A percentile compares a stretch with the other conserved stretches of the same genome.
Conservation (phyloP, 129 eudicot genomes). For the Calendula officinalis region DNA sequence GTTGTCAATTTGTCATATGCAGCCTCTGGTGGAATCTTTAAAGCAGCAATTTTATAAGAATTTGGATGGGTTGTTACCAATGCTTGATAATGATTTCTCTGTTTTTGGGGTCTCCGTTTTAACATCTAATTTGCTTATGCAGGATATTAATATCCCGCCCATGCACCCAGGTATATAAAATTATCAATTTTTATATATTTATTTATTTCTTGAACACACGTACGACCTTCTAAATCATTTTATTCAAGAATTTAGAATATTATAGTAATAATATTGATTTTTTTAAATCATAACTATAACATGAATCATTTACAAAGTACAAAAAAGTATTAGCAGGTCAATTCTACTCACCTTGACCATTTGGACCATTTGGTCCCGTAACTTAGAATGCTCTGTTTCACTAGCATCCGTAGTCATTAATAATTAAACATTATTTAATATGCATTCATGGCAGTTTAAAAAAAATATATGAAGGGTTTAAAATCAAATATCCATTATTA, state of each 20-base stretch:
- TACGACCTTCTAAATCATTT: too few species aligned
- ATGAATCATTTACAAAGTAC: too few species aligned
- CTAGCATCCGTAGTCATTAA: neutral
- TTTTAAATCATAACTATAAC: too few species aligned
- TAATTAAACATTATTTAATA: neutral
- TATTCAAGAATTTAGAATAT: conserved; percentile 14
- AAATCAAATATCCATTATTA: neutral
- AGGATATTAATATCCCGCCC: conserved; percentile 3
- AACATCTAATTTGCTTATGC: neutral
- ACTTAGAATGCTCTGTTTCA: too few species aligned
- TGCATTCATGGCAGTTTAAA: neutral
- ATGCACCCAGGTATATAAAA: conserved; percentile 3
- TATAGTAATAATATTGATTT: too few species aligned
- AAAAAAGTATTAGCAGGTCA: too few species aligned
- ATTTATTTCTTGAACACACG: too few species aligned
- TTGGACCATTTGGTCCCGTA: too few species aligned
- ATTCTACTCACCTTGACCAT: too few species aligned
- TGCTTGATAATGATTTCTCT: neutral
- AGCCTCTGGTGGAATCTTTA: neutral
- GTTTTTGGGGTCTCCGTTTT: neutral
- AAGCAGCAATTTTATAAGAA: neutral
- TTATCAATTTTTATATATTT: too few species aligned
- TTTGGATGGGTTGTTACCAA: neutral
- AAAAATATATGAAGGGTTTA: neutral
- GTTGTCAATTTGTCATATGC: neutral